phyloP scores from a whole-genome alignment of 75 land plant species.

The Selaginella tamariscina region DNA sequence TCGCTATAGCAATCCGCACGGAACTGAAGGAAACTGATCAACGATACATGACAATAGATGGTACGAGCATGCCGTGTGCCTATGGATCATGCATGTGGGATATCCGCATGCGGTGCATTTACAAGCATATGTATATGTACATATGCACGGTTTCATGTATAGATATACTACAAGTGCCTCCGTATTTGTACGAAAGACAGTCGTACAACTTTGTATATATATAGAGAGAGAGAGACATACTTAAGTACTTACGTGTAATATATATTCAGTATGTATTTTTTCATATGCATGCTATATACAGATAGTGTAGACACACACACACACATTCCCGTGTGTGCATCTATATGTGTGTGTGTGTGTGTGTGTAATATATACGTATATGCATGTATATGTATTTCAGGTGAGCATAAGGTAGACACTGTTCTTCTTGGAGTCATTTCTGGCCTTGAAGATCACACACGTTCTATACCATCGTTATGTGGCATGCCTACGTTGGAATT shows the following conservation, averaged over 20 bases:
- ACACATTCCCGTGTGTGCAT: too few relatives aligned
- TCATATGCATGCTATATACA: too few relatives aligned
- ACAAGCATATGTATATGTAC: background rate
- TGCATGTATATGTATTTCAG: background rate
- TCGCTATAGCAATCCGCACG: conserved; percentile 62
- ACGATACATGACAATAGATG: conserved; percentile 5
- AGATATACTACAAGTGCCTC: background rate
- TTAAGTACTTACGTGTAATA: too few relatives aligned
- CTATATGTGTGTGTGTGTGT: too few relatives aligned
- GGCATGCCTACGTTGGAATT: background rate
- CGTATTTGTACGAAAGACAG: too few relatives aligned
- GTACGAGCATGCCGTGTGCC: background rate
- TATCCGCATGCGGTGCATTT: background rate
- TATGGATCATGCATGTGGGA: background rate
- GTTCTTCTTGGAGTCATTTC: background rate
- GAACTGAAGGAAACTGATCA: conserved; percentile 26
- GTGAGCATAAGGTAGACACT: background rate
- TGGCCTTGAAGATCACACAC: background rate
- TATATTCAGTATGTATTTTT: too few relatives aligned
- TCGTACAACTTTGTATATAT: too few relatives aligned
- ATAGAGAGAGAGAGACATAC: too few relatives aligned
- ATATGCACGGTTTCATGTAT: too few relatives aligned
- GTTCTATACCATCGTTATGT: background rate
- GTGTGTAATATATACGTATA: too few relatives aligned
- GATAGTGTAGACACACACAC: too few relatives aligned